Conservation (phyloP, 768 basidiomycete species). For the Podaxis mareebaensis region DNA sequence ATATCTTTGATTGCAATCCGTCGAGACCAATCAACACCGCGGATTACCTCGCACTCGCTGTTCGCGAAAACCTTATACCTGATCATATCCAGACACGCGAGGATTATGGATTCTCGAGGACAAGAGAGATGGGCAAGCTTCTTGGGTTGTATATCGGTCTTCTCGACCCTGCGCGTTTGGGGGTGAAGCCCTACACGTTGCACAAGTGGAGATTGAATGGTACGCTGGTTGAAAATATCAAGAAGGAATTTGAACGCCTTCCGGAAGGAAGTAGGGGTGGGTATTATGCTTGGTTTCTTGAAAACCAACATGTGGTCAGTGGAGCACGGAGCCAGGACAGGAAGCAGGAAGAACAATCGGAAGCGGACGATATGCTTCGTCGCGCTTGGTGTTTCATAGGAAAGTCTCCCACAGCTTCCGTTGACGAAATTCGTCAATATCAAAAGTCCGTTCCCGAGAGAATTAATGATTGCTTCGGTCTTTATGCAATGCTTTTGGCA, state of each 20-base stretch:
- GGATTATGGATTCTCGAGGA: constrained; percentile 37
- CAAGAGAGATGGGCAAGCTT: constrained; percentile 21
- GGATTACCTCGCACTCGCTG: constrained; percentile 32
- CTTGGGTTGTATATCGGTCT: constrained; percentile 34
- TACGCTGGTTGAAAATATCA: constrained; percentile 34
- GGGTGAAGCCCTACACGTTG: constrained; percentile 27
- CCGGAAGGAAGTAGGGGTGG: constrained; percentile 25
- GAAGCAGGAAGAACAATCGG: background rate
- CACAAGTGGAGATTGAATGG: constrained; percentile 34
- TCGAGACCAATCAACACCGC: constrained; percentile 28
- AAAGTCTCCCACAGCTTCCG: background rate
- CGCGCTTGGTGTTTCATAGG: constrained; percentile 3
- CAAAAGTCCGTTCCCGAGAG: background rate
- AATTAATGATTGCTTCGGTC: background rate
- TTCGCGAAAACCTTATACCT: constrained; percentile 26
- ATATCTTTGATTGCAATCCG: constrained; percentile 34
- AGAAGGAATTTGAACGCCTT: constrained; percentile 24
- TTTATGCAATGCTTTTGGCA: background rate
- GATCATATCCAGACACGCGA: constrained; percentile 30
- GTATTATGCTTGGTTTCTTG: constrained; percentile 37
- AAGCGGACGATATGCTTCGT: background rate
- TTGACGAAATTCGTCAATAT: background rate
- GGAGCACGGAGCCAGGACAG: background rate
- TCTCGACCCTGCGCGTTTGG: constrained; percentile 15
- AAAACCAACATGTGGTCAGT: constrained; percentile 33